These are phyloP conservation scores for Salix suchowensis DNA, from an alignment of 345 rosid genomes.

Conservation along the genomic window DNA sequence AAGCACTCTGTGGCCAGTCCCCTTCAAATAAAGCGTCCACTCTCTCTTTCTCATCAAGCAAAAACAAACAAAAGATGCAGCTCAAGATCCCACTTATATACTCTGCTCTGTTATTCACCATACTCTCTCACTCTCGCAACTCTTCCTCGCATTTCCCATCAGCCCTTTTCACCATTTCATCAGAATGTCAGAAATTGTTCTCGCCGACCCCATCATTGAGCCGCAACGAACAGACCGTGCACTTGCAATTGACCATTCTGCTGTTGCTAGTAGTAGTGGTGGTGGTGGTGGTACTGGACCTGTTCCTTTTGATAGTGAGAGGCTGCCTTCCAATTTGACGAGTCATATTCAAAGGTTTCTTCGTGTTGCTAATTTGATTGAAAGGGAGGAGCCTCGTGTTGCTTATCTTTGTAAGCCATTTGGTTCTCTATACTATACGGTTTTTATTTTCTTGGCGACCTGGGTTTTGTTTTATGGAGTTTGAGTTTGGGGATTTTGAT, in stretches of 20 bases:
- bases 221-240: slow-evolving; percentile 13
- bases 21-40: neutral
- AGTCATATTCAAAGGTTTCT: slow-evolving; percentile 78
- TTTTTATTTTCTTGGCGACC: neutral
- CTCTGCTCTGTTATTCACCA: slow-evolving; percentile 6
- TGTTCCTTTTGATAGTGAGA: slow-evolving; percentile 86
- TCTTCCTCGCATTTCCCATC: neutral
- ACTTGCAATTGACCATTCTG: slow-evolving; percentile 12
- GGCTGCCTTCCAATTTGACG: slow-evolving; percentile 67
- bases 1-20: neutral
- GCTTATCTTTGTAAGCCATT: slow-evolving; percentile 67
- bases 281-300: slow-evolving; percentile 35
- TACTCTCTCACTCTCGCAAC: neutral
- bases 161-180: neutral
- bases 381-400: slow-evolving; percentile 61
- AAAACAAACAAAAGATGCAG: neutral
- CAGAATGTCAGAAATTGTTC: slow-evolving; percentile 46
- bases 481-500: too few species aligned
- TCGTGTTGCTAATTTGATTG: slow-evolving; percentile 77
- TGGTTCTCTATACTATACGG: neutral
- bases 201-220: slow-evolving; percentile 47
- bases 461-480: too few species aligned
- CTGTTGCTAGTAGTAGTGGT: slow-evolving; percentile 16
- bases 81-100: slow-evolving; percentile 18
- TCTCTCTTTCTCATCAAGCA: slow-evolving; percentile 13